Conservation (phyloP, 2,329 filamentous ascomycete species). For the Arthrobotrys conoides region DNA sequence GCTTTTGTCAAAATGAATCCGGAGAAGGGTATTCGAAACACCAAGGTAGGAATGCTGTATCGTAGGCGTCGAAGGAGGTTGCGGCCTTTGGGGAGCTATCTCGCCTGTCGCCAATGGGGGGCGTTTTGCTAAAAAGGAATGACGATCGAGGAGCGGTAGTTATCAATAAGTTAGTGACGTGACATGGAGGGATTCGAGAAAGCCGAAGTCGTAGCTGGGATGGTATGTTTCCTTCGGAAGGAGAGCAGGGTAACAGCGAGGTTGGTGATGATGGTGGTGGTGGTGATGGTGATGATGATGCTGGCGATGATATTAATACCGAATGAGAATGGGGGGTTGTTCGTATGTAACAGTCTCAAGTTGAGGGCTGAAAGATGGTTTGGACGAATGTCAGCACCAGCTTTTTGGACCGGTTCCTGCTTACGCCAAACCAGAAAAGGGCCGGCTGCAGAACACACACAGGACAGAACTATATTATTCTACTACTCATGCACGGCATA, state of each 20-base stretch:
- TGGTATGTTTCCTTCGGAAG: constrained; percentile 2
- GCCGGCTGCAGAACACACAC: not conserved
- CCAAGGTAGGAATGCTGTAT: constrained; percentile 20
- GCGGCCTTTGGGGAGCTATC: constrained; percentile 27
- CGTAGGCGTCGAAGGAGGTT: constrained; percentile 12
- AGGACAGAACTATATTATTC: not conserved
- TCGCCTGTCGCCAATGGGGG: constrained; percentile 32
- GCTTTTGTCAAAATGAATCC: not conserved
- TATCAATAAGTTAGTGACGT: constrained; percentile 3
- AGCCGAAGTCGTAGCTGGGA: not conserved
- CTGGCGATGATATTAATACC: not conserved
- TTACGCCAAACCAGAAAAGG: constrained; percentile 40
- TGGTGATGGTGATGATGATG: constrained; percentile 12
- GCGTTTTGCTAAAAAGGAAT: constrained; percentile 34
- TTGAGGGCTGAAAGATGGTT: constrained; percentile 42
- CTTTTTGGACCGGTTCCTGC: constrained; percentile 36
- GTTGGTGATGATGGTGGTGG: constrained; percentile 1
- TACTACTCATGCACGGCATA: not conserved
- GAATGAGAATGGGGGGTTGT: constrained; percentile 10
- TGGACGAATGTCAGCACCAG: constrained; percentile 46
- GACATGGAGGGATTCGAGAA: constrained; percentile 18
- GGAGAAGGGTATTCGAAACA: constrained; percentile 20
- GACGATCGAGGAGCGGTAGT: constrained; percentile 19
- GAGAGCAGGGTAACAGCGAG: constrained; percentile 10
- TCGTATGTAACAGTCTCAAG: not conserved